Base-by-base conservation (phyloP, 768 basidiomycete genomes). In the Collybia sp. region DNA sequence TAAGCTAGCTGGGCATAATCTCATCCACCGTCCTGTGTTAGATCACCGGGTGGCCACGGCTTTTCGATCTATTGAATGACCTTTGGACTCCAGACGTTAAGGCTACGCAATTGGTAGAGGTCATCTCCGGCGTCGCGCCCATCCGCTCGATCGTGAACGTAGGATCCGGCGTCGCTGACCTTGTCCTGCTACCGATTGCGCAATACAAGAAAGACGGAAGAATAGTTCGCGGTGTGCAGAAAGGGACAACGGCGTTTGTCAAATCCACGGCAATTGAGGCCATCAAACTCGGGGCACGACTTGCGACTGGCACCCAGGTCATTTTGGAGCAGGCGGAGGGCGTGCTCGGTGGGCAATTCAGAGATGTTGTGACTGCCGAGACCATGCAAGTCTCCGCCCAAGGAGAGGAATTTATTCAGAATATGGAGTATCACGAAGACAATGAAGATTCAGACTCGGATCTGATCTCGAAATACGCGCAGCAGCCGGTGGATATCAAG, bases 1-100 rank as follows among this genome's bases (percentile, higher is more conserved):
- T 52, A 33, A 30, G 19, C 46, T 36, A 13, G 20, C 12, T 18
- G 35, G 5, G 37, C 32, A 51, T 19, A 19, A 46, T 37, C 25
- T 53, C 15, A 47, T n/a, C 6, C 44, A 46, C 19, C 45, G n/a
- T 47, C 34, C 18, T 16, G 6, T 37, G 42, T n/a, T 56, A 98
- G 95, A 78, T 97, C 38, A 87, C 88, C 12, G 94, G 94, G n/a
- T 93, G 92, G 90, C 72, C 88, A 8, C 80, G 83, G 38, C 70
- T 98, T 30, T 93, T 91, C 52, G 88, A 93, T 53, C 77, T 89
- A 37, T 70, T 99, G n/a, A 96, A 98, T 55, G 95, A 98, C 58
- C 71, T 98, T 18, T 99, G 96, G 96, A 97, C 96, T 0, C 96
- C 96, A 3, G 96, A 99, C 63, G 96, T 99, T 43, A 98, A 97